phyloP scores from a whole-genome alignment of 495 filamentous ascomycete genomes.

The Sporormia fimetaria region DNA sequence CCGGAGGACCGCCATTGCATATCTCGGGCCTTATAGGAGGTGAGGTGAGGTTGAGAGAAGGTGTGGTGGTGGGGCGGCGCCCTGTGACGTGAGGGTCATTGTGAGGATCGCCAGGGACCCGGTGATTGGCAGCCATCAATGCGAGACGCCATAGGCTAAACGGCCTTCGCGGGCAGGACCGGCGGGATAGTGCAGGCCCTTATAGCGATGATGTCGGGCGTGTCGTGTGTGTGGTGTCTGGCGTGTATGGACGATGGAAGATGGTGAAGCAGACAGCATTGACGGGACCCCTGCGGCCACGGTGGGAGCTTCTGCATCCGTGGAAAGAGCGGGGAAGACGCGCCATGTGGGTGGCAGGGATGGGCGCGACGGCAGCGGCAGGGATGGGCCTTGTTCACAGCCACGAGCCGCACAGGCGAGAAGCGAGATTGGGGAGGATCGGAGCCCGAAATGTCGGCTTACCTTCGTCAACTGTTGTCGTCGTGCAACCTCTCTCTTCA shows the following conservation, averaged over 20 bases:
- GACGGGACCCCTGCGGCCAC: conserved; percentile 17
- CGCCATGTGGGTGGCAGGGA: conserved; percentile 22
- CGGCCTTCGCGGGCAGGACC: no score
- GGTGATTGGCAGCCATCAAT: conserved; percentile 19
- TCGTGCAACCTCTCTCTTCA: no score
- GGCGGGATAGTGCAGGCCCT: no score
- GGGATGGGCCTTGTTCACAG: neutral
- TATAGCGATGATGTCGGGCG: no score
- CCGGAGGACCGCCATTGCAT: conserved; percentile 1
- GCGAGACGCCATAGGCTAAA: conserved; percentile 17
- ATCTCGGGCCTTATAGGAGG: conserved; percentile 7
- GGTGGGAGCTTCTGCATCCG: no score
- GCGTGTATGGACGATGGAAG: no score
- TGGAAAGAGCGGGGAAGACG: no score
- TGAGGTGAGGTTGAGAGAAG: conserved; percentile 21
- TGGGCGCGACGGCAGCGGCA: neutral
- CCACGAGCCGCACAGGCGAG: conserved; percentile 1
- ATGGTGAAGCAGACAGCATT: conserved; percentile 13
- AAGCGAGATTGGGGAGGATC: conserved; percentile 28
- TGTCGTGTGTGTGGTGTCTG: no score
- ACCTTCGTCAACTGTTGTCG: no score
- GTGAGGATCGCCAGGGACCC: no score
- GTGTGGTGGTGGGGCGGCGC: conserved; percentile 5
- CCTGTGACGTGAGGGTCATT: conserved; percentile 19
- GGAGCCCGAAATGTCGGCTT: no score